phyloP scores from a whole-genome alignment of 2,329 filamentous ascomycete species.

The Dothistroma pini region DNA sequence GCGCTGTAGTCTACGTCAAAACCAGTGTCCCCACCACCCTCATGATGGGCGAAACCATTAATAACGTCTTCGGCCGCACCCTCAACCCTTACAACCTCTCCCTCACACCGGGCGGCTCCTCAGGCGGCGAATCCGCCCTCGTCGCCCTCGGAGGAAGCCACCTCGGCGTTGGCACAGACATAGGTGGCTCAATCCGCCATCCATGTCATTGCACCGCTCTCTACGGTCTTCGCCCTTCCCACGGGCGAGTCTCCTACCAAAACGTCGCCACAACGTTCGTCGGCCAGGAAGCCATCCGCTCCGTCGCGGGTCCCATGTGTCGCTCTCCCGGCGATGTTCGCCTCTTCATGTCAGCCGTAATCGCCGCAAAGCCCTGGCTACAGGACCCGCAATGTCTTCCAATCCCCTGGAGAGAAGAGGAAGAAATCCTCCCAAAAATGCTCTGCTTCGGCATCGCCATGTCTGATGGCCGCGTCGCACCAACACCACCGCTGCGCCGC shows the following conservation, averaged over 20 bases:
- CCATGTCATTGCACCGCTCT: conserved; percentile 69
- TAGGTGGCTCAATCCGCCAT: conserved; percentile 65
- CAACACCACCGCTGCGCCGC: conserved; percentile 12
- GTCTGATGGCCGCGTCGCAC: conserved; percentile 5
- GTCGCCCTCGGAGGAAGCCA: conserved; percentile 56
- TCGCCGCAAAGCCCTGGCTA: conserved; percentile 10
- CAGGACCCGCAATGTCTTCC: conserved; percentile 12
- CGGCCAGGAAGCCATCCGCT: conserved; percentile 40
- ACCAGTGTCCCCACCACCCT: conserved; percentile 55
- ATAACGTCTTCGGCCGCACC: conserved; percentile 43
- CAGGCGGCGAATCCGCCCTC: conserved; percentile 62
- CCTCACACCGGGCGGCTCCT: conserved; percentile 61
- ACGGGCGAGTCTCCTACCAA: conserved; percentile 43
- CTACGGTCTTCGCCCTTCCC: conserved; percentile 34
- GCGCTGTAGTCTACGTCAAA: conserved; percentile 51
- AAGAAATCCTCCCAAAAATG: conserved; percentile 8
- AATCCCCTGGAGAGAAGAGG: conserved; percentile 11
- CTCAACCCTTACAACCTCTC: conserved; percentile 61
- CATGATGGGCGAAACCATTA: conserved; percentile 38
- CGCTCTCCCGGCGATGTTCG: conserved; percentile 9
- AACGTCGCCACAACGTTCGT: conserved; percentile 36
- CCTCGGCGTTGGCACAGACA: conserved; percentile 61
- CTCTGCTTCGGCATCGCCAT: conserved; percentile 16
- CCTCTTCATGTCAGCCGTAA: conserved; percentile 13
- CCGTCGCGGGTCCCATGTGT: conserved; percentile 15